Percentiles rank a stretch among this genome's conserved stretches.
phyloP scores from a whole-genome alignment of 139 green algal species.

The Chlamydomonas applanata region DNA sequence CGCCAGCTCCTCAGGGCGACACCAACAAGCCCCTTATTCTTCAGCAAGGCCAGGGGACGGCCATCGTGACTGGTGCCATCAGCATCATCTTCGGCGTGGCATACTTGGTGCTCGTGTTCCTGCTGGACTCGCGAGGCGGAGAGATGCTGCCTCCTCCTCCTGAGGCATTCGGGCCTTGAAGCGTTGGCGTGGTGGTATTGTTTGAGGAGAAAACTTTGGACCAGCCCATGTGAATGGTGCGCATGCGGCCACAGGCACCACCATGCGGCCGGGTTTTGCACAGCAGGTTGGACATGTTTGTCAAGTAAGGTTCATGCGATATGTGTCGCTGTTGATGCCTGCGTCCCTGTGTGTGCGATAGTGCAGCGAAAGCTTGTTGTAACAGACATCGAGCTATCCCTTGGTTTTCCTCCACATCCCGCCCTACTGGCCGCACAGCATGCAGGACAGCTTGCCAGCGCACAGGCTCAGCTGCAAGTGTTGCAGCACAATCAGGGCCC shows the following conservation, averaged over 20 bases:
- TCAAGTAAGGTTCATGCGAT: too few species aligned
- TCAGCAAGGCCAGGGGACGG: constrained; percentile 56
- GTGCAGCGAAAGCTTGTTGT: too few species aligned
- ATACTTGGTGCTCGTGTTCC: constrained; percentile 58
- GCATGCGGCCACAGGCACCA: neutral
- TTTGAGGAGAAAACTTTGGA: neutral
- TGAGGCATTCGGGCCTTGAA: constrained; percentile 53
- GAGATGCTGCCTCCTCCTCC: constrained; percentile 66
- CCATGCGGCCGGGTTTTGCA: neutral
- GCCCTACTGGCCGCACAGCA: too few species aligned
- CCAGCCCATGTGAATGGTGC: neutral
- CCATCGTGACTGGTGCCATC: constrained; percentile 65
- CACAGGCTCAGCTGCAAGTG: too few species aligned
- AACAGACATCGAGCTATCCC: too few species aligned
- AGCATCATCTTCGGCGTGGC: constrained; percentile 63
- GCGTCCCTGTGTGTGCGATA: too few species aligned
- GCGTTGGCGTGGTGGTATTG: neutral
- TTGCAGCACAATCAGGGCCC: too few species aligned
- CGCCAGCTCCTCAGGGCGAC: neutral
- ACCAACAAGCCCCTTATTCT: constrained; percentile 11
- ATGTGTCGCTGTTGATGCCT: too few species aligned
- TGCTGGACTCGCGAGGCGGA: constrained; percentile 55
- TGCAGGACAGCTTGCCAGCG: too few species aligned
- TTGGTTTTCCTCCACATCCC: too few species aligned
- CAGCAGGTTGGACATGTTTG: neutral